Percentiles rank a stretch among this genome's conserved stretches.
Evolutionary conservation across 306 rosid genomes (phyloP).

Genomic region (Gynostemma pentaphyllum): DNA sequence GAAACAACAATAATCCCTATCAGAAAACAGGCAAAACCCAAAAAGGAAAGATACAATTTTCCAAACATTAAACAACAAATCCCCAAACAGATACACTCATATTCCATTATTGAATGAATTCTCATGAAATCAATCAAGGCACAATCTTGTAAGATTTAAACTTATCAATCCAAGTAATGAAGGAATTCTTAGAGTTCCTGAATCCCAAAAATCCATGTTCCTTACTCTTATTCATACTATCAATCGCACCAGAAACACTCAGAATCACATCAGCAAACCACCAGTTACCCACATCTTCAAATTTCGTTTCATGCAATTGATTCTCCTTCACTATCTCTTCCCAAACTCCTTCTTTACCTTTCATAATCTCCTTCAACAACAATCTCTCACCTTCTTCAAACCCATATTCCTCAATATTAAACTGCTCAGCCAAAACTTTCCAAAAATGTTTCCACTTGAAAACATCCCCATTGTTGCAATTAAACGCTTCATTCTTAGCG

Average conservation of each 20-base stretch:
- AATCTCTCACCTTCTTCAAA: constrained; percentile 27
- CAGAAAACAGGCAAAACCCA: no score
- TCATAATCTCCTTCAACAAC: constrained; percentile 34
- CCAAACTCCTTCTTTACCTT: constrained; percentile 45
- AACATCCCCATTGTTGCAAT: constrained; percentile 48
- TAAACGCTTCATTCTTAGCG: constrained; percentile 51
- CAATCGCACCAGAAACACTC: neutral
- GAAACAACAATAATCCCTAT: no score
- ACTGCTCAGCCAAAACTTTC: constrained; percentile 61
- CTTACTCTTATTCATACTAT: constrained; percentile 51
- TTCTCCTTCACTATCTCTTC: constrained; percentile 54
- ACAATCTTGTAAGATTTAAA: constrained; percentile 39
- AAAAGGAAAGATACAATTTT: no score
- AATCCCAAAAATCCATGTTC: constrained; percentile 62
- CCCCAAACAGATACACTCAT: no score
- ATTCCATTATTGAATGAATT: no score
- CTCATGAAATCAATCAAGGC: constrained; percentile 26
- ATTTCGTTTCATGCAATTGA: constrained; percentile 22
- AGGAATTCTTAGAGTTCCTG: constrained; percentile 53
- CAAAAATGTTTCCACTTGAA: constrained; percentile 60
- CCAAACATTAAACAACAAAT: no score
- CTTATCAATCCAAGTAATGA: constrained; percentile 47
- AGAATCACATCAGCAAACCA: constrained; percentile 30
- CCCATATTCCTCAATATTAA: constrained; percentile 51
- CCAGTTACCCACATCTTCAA: constrained; percentile 47